Conservation (phyloP, 225 moss, liverwort and hornwort genomes). For the Sphagnum contortum region DNA sequence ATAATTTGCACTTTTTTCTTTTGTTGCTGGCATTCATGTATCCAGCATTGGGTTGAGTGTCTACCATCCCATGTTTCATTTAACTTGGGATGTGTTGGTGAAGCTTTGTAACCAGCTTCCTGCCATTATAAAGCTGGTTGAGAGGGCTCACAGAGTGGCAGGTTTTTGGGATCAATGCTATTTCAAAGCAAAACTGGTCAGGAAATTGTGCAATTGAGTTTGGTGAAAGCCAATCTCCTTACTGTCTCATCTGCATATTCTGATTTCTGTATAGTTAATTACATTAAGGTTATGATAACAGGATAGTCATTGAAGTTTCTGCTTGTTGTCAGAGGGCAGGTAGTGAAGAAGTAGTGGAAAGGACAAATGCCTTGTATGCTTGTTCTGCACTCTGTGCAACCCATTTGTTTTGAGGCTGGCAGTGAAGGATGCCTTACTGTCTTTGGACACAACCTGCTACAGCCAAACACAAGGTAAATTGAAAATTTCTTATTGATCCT, state of each 20-base stretch:
- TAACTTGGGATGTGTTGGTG: no score
- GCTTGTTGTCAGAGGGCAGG: constrained; percentile 26
- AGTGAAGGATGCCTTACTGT: constrained; percentile 50
- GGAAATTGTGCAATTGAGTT: constrained; percentile 56
- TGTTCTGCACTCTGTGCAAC: constrained; percentile 55
- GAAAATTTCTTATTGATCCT: neutral
- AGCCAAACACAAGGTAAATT: constrained; percentile 49
- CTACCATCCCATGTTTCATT: no score
- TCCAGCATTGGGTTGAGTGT: no score
- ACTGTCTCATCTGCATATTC: neutral
- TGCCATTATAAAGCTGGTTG: constrained; percentile 61
- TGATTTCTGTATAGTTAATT: neutral
- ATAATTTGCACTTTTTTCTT: constrained; percentile 26
- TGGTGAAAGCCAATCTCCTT: constrained; percentile 33
- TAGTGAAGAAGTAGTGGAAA: constrained; percentile 31
- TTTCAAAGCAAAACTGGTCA: constrained; percentile 67
- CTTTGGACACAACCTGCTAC: constrained; percentile 55
- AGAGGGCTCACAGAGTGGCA: constrained; percentile 32
- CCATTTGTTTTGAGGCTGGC: constrained; percentile 68
- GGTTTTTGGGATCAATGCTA: constrained; percentile 74
- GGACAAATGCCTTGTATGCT: constrained; percentile 54
- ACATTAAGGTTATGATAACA: neutral
- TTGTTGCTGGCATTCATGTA: constrained; percentile 9
- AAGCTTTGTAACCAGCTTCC: constrained; percentile 77
- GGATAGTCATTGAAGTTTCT: neutral